Conservation (phyloP, 495 filamentous ascomycete genomes). For the Aspergillus sclerotiicarbonarius region DNA sequence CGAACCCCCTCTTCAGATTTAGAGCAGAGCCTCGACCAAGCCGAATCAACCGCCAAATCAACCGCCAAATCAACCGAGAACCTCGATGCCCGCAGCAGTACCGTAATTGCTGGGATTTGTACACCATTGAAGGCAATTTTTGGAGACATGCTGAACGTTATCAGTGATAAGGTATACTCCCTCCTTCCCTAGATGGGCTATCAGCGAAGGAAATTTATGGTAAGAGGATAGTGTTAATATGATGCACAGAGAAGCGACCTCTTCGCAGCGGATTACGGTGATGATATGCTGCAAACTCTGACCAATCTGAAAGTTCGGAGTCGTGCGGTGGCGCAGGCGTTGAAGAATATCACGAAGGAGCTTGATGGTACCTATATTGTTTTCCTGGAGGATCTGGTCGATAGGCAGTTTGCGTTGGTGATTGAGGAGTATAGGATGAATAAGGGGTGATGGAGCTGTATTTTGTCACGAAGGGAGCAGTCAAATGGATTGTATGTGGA, state of each 20-base stretch:
- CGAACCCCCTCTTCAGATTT: background rate
- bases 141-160: background rate
- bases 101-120: background rate
- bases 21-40: background rate
- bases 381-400: background rate
- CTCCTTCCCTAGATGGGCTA: too few relatives aligned
- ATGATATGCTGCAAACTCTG: background rate
- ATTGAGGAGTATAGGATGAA: background rate
- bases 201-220: background rate
- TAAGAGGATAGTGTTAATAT: background rate
- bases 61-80: background rate
- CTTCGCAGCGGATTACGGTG: background rate
- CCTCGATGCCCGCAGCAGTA: background rate
- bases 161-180: background rate
- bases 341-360: background rate
- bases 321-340: background rate
- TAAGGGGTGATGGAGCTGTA: background rate
- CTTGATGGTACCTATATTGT: background rate
- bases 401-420: background rate
- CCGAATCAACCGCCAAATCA: background rate
- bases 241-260: background rate
- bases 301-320: background rate
- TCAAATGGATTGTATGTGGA: too few relatives aligned
- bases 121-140: background rate
- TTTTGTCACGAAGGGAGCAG: too few relatives aligned